Conservation (phyloP, 2,329 filamentous ascomycete species). For the Apiospora kogelbergensis region DNA sequence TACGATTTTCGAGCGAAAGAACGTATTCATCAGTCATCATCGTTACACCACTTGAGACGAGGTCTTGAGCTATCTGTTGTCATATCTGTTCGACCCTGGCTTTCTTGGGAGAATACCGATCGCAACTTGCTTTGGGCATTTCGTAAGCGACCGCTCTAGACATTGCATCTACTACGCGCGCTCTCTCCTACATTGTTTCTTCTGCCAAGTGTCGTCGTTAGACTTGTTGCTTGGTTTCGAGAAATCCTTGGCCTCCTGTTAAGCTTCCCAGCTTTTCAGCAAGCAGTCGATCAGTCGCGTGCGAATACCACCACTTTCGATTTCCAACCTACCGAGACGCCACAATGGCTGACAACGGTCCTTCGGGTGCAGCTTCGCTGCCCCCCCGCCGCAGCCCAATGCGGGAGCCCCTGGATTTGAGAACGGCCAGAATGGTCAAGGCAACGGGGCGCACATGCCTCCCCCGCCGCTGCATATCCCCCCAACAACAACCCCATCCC, state of each 20-base stretch:
- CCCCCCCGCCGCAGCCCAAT: slow-evolving; percentile 69
- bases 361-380: slow-evolving; percentile 63
- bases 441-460: slow-evolving; percentile 76
- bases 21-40: slow-evolving; percentile 6
- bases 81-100: background rate
- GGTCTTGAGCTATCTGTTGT: background rate
- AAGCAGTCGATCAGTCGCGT: slow-evolving; percentile 20
- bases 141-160: background rate
- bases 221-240: background rate
- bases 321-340: slow-evolving; percentile 20
- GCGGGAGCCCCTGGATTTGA: slow-evolving; percentile 77
- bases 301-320: slow-evolving; percentile 14
- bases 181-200: background rate
- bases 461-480: slow-evolving; percentile 92
- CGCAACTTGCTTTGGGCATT: background rate
- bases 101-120: background rate
- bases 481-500: slow-evolving; percentile 96
- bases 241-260: background rate
- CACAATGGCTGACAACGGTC: slow-evolving; percentile 77
- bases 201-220: background rate
- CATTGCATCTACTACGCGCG: background rate
- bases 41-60: background rate
- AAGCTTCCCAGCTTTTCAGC: slow-evolving; percentile 16
- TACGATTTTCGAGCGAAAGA: slow-evolving; percentile 5
- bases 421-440: slow-evolving; percentile 69